Evolutionary conservation across 805 yeast genomes (phyloP), one percentile per base, ranked within the genome.

Genomic region (Zygosaccharomyces gambellarensis): DNA sequence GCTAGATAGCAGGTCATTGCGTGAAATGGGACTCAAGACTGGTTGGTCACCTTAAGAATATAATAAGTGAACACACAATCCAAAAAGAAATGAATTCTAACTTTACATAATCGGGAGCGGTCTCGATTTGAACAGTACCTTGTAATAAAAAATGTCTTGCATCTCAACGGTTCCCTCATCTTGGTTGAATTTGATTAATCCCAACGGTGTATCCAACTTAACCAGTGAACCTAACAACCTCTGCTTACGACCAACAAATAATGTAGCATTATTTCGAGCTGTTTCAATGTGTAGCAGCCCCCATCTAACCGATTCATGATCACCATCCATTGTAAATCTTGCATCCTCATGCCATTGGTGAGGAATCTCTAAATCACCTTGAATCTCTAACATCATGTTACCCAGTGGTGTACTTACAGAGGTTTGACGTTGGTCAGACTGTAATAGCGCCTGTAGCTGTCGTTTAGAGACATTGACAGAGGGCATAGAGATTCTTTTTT

Each of bases 31-130:
- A 43, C 58, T 59, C 39, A 61, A 51, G 11, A 57, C 65, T 1
- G 66, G 63, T n/a, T 63, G 70, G 68, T 49, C 60, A 12, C 55
- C 55, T 39, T 45, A 6, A 23, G 31, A 41, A 27, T 25, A 29
- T 40, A 36, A 30, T 25, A 38, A 10, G 25, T 29, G 8, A 31
- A 38, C 31, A 5, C 5, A 31, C 14, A 32, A n/a, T 12, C 14
- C 19, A 32, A 31, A n/a, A 31, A 14, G 14, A 34, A 6, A 3
- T 9, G 17, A 8, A 31, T 34, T 34, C 11, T 34, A 34, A 31
- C 22, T 29, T 71, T 62, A 84, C 90, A 85, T 85, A 44, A 85
- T 81, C 4, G 95, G 95, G 45, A 87, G 69, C 0, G 95, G 94
- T 53, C 95, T 72, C 36, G 79, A 78, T 43, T 73, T 78, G 61